phyloP scores from a whole-genome alignment of 257 asterid species.

The Plantago ovata region DNA sequence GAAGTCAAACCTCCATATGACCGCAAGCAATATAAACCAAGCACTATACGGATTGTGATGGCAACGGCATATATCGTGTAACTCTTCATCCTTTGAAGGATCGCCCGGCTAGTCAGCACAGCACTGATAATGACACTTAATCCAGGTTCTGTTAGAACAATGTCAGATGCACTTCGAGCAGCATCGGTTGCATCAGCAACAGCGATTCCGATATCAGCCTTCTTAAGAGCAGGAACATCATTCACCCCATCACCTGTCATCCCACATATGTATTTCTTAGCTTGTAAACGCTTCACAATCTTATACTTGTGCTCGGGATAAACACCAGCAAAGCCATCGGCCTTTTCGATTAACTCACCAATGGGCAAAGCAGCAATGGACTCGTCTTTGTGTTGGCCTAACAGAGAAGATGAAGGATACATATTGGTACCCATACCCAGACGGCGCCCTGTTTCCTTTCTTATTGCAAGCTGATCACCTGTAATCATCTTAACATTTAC shows the following conservation, averaged over 20 bases:
- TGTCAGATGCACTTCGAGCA: constrained; percentile 13
- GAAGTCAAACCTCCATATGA: no score
- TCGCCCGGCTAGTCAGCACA: constrained; percentile 8
- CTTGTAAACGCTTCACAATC: constrained; percentile 56
- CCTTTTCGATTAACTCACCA: no score
- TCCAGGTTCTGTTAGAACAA: constrained; percentile 11
- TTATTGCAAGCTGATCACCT: constrained; percentile 64
- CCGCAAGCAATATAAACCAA: constrained; percentile 59
- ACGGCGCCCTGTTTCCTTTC: constrained; percentile 55
- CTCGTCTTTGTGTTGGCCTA: constrained; percentile 54
- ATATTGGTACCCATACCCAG: no score
- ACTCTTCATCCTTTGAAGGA: constrained; percentile 17
- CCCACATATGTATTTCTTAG: constrained; percentile 47
- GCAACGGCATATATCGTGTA: constrained; percentile 68
- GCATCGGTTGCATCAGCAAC: constrained; percentile 19
- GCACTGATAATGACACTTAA: constrained; percentile 14
- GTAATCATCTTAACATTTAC: constrained; percentile 88
- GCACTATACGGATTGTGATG: constrained; percentile 97
- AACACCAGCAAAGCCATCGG: constrained; percentile 62
- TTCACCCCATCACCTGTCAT: constrained; percentile 69
- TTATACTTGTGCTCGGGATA: constrained; percentile 60
- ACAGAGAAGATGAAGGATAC: constrained; percentile 62
- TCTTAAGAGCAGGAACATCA: constrained; percentile 44
- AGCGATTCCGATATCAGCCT: constrained; percentile 14
- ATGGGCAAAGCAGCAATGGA: constrained; percentile 34